Evolutionary conservation across 768 basidiomycete genomes (phyloP), one percentile per base, ranked within the genome.

Genomic region (Lactifluus piperatus): DNA sequence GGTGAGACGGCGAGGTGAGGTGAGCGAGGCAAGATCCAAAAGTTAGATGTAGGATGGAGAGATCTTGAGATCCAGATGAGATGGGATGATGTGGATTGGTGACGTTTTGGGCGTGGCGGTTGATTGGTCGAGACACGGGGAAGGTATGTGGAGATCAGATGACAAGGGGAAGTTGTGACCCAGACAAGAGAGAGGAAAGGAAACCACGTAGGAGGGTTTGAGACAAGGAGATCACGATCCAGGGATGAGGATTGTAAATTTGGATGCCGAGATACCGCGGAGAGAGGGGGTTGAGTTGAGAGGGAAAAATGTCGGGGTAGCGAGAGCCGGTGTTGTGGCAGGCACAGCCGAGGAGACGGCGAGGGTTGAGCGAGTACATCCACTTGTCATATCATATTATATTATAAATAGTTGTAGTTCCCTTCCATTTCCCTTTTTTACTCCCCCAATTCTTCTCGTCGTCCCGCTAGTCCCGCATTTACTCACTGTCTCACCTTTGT

Each of bases 391-490:
- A n/a, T 20, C 47, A 54, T 32, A 7, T 32, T 32, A 18, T 39
- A 39, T 44, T 61, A 61, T 61, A 61, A 56, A 61, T 61, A 61
- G 44, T 16, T 46, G 41, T 50, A 8, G 30, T 51, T 60, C 27
- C 49, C 59, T 56, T 61, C 60, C 60, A 46, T 56, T 61, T 56
- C 60, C 60, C 58, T 60, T 61, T 60, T 61, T 61, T 61, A 47
- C 44, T 39, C 55, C 60, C 60, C 60, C 60, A 56, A 39, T 45
- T 51, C 54, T n/a, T 27, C 57, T 53, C 20, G 26, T 60, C 54
- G 43, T 55, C 48, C 53, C 58, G 58, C 58, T 46, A 22, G 37
- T 46, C 44, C 51, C 24, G 39, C 45, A 32, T 55, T 46, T 47
- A 3, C 32, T 26, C 34, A 39, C 59, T 55, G 54, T 51, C 50